A percentile compares a stretch with the other conserved stretches of the same genome.
Evolutionary conservation across 148 eudicot genomes (phyloP).

Genomic region (Dianthus caryophyllus): DNA sequence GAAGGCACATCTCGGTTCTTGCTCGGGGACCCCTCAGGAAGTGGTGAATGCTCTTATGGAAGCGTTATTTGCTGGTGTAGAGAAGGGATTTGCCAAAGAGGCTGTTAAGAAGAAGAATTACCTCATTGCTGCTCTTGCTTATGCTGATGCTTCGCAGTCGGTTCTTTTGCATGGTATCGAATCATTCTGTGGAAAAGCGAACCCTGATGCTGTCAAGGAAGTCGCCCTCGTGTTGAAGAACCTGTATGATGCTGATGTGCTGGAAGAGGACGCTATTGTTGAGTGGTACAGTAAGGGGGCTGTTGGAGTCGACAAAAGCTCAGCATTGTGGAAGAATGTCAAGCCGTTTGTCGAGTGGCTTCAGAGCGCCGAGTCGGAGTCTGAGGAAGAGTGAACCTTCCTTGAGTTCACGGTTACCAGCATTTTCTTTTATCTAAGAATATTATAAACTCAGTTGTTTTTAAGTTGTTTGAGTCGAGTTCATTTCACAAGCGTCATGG

Average conservation of each 20-base stretch:
- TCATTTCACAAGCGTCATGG: too few relatives aligned
- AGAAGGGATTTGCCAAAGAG: constrained; percentile 57
- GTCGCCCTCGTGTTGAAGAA: constrained; percentile 60
- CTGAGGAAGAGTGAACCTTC: constrained; percentile 47
- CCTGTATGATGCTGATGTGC: constrained; percentile 61
- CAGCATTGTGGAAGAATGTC: constrained; percentile 60
- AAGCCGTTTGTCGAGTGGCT: constrained; percentile 87
- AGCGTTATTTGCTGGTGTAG: constrained; percentile 49
- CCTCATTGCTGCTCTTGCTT: constrained; percentile 35
- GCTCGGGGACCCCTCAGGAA: constrained; percentile 46
- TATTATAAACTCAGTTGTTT: too few relatives aligned
- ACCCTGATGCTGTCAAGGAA: constrained; percentile 58
- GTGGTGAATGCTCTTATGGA: constrained; percentile 45
- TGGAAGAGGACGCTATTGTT: constrained; percentile 58
- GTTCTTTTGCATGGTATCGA: constrained; percentile 52
- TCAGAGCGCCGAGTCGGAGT: constrained; percentile 80
- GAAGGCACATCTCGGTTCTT: constrained; percentile 41
- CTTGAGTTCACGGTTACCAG: not conserved
- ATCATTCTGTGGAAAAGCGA: constrained; percentile 44
- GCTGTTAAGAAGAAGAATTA: constrained; percentile 49
- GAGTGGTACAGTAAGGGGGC: constrained; percentile 62
- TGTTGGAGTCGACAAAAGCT: constrained; percentile 39
- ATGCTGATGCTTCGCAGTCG: constrained; percentile 48
- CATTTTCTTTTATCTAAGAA: not conserved
- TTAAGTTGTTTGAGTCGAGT: too few relatives aligned